Conservation (phyloP, 352 stramenopile genomes). For the Thalassiosira pacifica region DNA sequence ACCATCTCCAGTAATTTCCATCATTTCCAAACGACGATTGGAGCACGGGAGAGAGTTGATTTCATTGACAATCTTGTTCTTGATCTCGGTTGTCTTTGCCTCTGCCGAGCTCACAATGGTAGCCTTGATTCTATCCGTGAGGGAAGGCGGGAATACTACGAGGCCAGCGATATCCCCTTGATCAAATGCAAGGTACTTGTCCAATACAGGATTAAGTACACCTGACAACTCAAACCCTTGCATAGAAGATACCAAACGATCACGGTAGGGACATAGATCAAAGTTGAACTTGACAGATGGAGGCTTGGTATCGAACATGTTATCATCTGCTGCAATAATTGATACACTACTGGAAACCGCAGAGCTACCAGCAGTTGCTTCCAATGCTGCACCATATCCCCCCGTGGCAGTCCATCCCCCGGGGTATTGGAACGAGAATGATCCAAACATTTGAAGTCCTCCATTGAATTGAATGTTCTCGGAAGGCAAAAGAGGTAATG, state of each 20-base stretch:
- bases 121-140: conserved; percentile 32
- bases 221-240: conserved; percentile 18
- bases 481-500: conserved; percentile 7
- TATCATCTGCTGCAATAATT: conserved; percentile 30
- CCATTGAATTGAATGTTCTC: conserved; percentile 27
- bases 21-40: conserved; percentile 17
- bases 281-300: conserved; percentile 52
- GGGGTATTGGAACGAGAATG: conserved; percentile 13
- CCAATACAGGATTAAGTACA: conserved; percentile 30
- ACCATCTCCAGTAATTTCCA: conserved; percentile 41
- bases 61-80: background rate
- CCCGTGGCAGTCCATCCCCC: conserved; percentile 1
- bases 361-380: background rate
- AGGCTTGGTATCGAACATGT: conserved; percentile 52
- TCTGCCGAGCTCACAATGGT: conserved; percentile 23
- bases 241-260: conserved; percentile 23
- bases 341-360: background rate
- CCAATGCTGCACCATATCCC: conserved; percentile 19
- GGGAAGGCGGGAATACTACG: background rate
- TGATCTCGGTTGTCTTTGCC: conserved; percentile 24
- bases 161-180: background rate
- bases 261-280: conserved; percentile 39
- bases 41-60: conserved; percentile 16
- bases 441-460: conserved; percentile 5
- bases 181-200: conserved; percentile 30